Evolutionary conservation across 177 flowering plant species (phyloP).

Genomic region (Telopea speciosissima): DNA sequence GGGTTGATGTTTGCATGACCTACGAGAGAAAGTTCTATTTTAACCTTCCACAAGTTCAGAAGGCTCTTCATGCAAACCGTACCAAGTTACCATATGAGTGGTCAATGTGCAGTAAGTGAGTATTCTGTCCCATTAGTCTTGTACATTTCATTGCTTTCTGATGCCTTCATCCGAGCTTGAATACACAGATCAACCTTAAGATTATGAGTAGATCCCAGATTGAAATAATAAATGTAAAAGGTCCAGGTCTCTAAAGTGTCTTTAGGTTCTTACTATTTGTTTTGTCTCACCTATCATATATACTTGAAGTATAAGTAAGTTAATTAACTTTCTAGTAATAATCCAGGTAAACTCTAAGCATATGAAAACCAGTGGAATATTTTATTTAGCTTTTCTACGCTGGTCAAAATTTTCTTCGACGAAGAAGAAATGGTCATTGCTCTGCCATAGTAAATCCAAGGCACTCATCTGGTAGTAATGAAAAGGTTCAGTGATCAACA

Average conservation of each 20-base stretch:
- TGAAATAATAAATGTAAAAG: background rate
- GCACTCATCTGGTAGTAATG: background rate
- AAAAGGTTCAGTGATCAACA: background rate
- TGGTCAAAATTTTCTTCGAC: background rate
- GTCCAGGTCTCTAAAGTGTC: background rate
- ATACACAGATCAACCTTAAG: background rate
- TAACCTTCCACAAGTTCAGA: conserved; percentile 89
- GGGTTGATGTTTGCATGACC: conserved; percentile 89
- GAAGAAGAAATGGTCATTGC: too few relatives aligned
- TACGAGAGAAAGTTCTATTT: conserved; percentile 72
- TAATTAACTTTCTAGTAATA: background rate
- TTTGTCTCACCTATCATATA: background rate
- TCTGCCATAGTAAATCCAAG: background rate
- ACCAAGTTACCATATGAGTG: conserved; percentile 70
- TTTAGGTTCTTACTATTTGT: background rate
- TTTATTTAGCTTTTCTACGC: background rate
- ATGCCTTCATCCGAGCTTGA: background rate
- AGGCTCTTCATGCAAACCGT: conserved; percentile 90
- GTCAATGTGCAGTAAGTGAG: conserved; percentile 89
- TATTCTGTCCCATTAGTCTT: conserved; percentile 1
- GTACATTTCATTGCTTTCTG: background rate
- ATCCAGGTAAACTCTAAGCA: background rate
- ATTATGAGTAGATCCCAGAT: background rate
- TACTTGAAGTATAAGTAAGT: too few relatives aligned
- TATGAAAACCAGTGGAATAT: background rate